Evolutionary conservation across 1,284 basidiomycete genomes (phyloP).

Genomic region (Bjerkandera adusta): DNA sequence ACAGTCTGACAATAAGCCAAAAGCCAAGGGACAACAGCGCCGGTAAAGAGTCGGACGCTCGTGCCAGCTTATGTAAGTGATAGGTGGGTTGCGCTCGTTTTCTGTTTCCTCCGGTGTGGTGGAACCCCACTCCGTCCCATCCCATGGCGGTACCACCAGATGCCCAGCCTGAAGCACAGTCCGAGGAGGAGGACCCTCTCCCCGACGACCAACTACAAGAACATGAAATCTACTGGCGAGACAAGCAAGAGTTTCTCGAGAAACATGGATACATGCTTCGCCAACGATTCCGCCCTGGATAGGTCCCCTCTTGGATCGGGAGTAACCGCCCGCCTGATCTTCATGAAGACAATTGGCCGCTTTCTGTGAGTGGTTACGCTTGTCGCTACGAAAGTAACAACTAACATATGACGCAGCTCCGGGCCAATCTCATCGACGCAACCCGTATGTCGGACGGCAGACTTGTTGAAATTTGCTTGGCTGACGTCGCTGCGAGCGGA

Average conservation of each 20-base stretch:
- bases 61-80: too few species aligned
- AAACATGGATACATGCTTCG: slow-evolving; percentile 4
- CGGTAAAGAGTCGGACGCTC: too few species aligned
- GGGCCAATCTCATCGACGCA: slow-evolving; percentile 29
- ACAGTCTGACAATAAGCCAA: too few species aligned
- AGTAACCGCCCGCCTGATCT: neutral
- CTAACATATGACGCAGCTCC: neutral
- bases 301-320: slow-evolving; percentile 9
- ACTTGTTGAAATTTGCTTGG: too few species aligned
- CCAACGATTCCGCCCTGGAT: slow-evolving; percentile 1
- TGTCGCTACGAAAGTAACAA: neutral
- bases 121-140: too few species aligned
- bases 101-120: too few species aligned
- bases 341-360: neutral
- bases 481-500: too few species aligned
- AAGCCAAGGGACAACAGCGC: too few species aligned
- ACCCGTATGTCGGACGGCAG: slow-evolving; percentile 22
- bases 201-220: neutral
- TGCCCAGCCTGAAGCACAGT: too few species aligned
- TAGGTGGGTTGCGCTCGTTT: too few species aligned
- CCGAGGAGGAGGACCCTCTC: too few species aligned
- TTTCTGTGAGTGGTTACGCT: neutral
- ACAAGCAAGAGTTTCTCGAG: slow-evolving; percentile 10
- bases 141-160: too few species aligned
- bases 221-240: slow-evolving; percentile 10